These are phyloP conservation scores for Blumeriella jaapii DNA, from an alignment of 2,329 filamentous ascomycete species.

Conservation along the genomic window DNA sequence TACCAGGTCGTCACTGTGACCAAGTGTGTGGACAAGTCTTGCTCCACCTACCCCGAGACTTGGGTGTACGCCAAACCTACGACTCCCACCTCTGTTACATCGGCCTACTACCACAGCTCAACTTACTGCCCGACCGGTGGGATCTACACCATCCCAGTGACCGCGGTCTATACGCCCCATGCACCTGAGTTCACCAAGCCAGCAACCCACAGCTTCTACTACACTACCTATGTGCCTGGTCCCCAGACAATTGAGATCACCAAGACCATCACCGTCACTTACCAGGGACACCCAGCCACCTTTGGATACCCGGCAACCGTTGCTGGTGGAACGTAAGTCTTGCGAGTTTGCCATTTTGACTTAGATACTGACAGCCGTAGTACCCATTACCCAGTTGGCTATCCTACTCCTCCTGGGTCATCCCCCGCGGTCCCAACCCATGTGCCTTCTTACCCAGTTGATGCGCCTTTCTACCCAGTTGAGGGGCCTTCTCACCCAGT, in stretches of 20 bases:
- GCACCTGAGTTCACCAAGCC: slow-evolving; percentile 3
- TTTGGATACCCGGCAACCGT: background rate
- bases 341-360: no score
- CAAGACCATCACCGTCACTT: slow-evolving; percentile 3
- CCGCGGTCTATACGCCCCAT: slow-evolving; percentile 1
- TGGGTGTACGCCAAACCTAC: slow-evolving; percentile 7
- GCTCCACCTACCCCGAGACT: slow-evolving; percentile 6
- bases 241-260: slow-evolving; percentile 5
- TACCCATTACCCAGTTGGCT: no score
- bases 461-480: no score
- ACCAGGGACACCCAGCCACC: background rate
- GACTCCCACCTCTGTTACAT: slow-evolving; percentile 1
- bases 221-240: slow-evolving; percentile 3
- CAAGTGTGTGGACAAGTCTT: slow-evolving; percentile 6
- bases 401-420: no score
- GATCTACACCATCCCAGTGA: slow-evolving; percentile 8
- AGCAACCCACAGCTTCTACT: slow-evolving; percentile 4
- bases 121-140: slow-evolving; percentile 2
- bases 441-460: no score
- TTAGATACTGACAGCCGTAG: no score
- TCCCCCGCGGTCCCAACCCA: no score
- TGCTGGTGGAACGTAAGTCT: no score
- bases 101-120: background rate
- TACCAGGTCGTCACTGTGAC: slow-evolving; percentile 5
- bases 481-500: no score